A percentile compares a stretch with the other conserved stretches of the same genome.
Conservation (phyloP, 2,329 filamentous ascomycete species). For the Fusarium incarnatum region DNA sequence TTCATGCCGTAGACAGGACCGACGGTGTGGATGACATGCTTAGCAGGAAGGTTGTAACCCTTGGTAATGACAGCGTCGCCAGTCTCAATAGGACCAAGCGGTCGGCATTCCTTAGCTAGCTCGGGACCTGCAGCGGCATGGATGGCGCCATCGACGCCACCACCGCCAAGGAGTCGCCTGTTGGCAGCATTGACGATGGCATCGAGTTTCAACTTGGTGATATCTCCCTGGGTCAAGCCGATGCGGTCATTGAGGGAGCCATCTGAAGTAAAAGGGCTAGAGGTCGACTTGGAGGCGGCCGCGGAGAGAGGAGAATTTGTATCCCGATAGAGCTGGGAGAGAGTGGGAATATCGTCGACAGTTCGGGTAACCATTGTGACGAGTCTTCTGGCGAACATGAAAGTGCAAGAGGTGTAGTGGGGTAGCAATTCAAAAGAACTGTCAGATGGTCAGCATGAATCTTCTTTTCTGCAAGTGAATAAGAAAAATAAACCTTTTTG, state of each 20-base stretch:
- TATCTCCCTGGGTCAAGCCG: conserved; percentile 78
- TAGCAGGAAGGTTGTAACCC: conserved; percentile 80
- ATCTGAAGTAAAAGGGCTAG: conserved; percentile 49
- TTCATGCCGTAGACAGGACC: conserved; percentile 77
- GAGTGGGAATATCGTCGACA: conserved; percentile 69
- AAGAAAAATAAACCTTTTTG: not conserved
- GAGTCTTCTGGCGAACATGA: conserved; percentile 47
- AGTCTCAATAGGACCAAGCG: conserved; percentile 77
- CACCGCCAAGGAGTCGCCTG: conserved; percentile 79
- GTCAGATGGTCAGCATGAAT: not conserved
- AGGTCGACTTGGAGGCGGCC: not conserved
- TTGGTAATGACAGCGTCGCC: conserved; percentile 86
- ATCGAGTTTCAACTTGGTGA: conserved; percentile 81
- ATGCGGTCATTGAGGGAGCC: conserved; percentile 75
- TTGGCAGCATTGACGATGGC: conserved; percentile 97
- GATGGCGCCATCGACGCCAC: conserved; percentile 92
- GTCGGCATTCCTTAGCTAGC: conserved; percentile 77
- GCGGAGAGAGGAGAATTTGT: conserved; percentile 31
- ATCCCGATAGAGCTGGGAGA: conserved; percentile 71
- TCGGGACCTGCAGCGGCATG: conserved; percentile 81
- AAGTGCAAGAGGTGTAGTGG: not conserved
- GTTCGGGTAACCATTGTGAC: conserved; percentile 43
- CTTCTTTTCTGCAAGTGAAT: not conserved
- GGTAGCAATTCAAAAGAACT: not conserved
- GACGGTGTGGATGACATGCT: conserved; percentile 88